Percentiles rank a stretch among this genome's conserved stretches.
Conservation (phyloP, 345 rosid species). For the Streptanthus diversifolius region DNA sequence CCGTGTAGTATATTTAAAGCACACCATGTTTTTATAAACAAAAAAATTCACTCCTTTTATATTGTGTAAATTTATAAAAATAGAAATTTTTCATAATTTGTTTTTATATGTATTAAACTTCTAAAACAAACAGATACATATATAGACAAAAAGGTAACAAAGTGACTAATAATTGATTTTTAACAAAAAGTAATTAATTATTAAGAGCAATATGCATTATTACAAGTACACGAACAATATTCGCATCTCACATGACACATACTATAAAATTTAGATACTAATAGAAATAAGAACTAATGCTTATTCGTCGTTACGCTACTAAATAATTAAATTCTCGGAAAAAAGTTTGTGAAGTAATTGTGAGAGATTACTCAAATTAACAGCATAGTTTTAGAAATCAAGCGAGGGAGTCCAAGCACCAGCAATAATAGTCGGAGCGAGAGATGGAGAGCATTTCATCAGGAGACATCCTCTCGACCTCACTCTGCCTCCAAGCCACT, state of each 20-base stretch:
- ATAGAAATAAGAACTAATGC: not conserved
- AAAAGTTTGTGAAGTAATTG: not conserved
- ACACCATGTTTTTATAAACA: not conserved
- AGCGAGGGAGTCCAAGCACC: constrained; percentile 72
- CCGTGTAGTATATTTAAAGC: not conserved
- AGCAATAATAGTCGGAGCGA: constrained; percentile 82
- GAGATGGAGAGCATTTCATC: constrained; percentile 63
- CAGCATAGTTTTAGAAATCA: not conserved
- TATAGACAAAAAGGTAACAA: not conserved
- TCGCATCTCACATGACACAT: not conserved
- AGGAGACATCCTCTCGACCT: constrained; percentile 80
- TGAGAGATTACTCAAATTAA: not conserved
- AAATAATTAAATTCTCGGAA: not conserved
- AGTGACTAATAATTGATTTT: not conserved
- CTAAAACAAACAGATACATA: not conserved
- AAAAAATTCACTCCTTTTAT: not conserved
- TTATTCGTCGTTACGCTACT: not conserved
- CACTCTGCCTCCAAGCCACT: constrained; percentile 73
- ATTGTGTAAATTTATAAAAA: not conserved
- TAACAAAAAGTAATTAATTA: not conserved
- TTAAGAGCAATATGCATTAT: not conserved
- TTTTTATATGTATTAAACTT: not conserved
- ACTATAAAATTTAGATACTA: not conserved
- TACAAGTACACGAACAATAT: not conserved
- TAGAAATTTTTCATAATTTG: not conserved